These are phyloP conservation scores for Pigoraptor vietnamica DNA, from an alignment of 78 protist genomes.

Conservation along the genomic window DNA sequence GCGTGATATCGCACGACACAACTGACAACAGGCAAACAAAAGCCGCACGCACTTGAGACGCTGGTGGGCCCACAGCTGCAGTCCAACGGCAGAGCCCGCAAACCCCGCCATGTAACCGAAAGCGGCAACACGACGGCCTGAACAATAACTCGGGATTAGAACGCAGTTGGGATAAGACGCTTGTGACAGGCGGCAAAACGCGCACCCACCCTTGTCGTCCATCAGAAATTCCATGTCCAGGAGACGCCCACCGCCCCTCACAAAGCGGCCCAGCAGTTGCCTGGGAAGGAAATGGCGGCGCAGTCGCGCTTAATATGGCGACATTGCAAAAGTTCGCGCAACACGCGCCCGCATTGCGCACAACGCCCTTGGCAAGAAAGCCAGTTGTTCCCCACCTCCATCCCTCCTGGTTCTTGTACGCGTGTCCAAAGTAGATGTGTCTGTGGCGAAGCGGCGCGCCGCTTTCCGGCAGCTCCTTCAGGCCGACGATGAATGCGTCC, in stretches of 20 bases:
- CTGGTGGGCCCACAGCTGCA: constrained; percentile 52
- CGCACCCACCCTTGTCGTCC: constrained; percentile 22
- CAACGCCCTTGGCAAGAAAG: neutral
- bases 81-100: constrained; percentile 54
- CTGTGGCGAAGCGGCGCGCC: constrained; percentile 46
- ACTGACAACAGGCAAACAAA: neutral
- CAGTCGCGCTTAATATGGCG: neutral
- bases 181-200: neutral
- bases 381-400: neutral
- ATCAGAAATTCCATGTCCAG: constrained; percentile 68
- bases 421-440: constrained; percentile 76
- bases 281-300: no score
- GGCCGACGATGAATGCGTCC: constrained; percentile 45
- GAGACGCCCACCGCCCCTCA: constrained; percentile 40
- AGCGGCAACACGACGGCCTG: constrained; percentile 71
- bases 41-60: neutral
- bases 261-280: constrained; percentile 57
- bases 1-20: neutral
- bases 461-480: constrained; percentile 73
- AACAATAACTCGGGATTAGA: neutral
- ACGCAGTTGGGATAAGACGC: neutral
- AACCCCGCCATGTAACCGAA: constrained; percentile 78
- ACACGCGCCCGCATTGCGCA: neutral
- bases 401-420: constrained; percentile 47
- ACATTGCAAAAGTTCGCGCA: neutral